A percentile compares a stretch with the other conserved stretches of the same genome.
Conservation (phyloP, 768 basidiomycete genomes). For the Zangia roseola region DNA sequence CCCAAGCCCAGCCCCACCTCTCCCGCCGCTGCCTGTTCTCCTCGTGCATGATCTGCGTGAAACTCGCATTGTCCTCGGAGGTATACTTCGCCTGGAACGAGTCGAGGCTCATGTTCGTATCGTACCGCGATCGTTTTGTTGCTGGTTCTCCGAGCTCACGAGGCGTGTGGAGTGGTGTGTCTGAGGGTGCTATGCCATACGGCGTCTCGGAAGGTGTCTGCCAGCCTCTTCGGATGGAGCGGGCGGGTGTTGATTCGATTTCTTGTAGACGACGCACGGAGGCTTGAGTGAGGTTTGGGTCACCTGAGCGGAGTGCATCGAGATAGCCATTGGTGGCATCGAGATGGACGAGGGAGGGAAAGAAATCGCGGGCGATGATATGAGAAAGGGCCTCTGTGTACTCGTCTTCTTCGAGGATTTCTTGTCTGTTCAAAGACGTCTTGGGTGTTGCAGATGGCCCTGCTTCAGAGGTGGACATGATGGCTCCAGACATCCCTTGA, state of each 20-base stretch:
- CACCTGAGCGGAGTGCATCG: conserved; percentile 71
- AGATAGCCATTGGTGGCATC: conserved; percentile 88
- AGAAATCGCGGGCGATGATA: conserved; percentile 97
- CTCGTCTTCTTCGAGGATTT: conserved; percentile 87
- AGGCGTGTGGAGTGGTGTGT: conserved; percentile 62
- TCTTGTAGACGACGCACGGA: conserved; percentile 75
- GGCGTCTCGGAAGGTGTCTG: conserved; percentile 65
- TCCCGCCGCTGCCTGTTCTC: conserved; percentile 84
- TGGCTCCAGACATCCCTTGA: not conserved
- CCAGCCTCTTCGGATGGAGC: conserved; percentile 32
- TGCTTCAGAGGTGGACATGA: conserved; percentile 33
- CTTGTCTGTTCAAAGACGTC: conserved; percentile 69
- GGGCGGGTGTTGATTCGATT: conserved; percentile 50
- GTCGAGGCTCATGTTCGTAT: conserved; percentile 70
- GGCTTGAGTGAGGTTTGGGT: conserved; percentile 72
- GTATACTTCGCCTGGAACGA: conserved; percentile 90
- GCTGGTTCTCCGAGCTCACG: conserved; percentile 41
- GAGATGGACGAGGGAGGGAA: conserved; percentile 87
- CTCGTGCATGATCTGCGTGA: conserved; percentile 86
- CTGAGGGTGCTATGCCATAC: conserved; percentile 53
- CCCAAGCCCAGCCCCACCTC: conserved; percentile 91
- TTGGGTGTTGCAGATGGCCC: conserved; percentile 31
- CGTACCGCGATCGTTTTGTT: conserved; percentile 57
- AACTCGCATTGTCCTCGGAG: conserved; percentile 96
- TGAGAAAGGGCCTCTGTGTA: conserved; percentile 87